Percentiles rank a stretch among this genome's conserved stretches.
phyloP scores from a whole-genome alignment of 1,284 basidiomycete species.

The Fomitiporia mediterranea region DNA sequence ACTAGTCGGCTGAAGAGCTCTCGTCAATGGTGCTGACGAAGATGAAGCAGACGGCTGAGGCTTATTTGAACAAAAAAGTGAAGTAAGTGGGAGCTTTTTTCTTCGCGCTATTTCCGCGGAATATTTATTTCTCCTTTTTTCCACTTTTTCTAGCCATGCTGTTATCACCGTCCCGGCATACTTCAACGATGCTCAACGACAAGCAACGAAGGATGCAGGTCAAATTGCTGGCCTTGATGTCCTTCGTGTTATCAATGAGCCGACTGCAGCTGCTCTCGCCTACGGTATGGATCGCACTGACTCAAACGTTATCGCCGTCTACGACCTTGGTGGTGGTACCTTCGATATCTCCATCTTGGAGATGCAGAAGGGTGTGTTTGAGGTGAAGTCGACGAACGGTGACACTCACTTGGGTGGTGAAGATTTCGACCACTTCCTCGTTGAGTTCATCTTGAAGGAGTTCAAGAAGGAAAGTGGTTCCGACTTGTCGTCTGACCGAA shows the following conservation, averaged over 20 bases:
- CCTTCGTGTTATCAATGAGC: slow-evolving; percentile 98
- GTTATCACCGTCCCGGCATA: slow-evolving; percentile 97
- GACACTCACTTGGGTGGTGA: slow-evolving; percentile 99
- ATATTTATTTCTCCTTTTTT: slow-evolving; percentile 4
- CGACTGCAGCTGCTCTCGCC: slow-evolving; percentile 94
- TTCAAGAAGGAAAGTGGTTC: slow-evolving; percentile 93
- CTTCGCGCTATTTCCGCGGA: neutral
- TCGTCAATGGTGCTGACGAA: slow-evolving; percentile 87
- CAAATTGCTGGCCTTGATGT: slow-evolving; percentile 96
- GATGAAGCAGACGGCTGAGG: slow-evolving; percentile 94
- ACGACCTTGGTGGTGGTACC: slow-evolving; percentile 92
- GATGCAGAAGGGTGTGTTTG: slow-evolving; percentile 99
- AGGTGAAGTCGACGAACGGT: slow-evolving; percentile 99
- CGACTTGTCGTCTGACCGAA: slow-evolving; percentile 81
- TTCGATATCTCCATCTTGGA: slow-evolving; percentile 98
- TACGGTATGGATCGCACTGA: slow-evolving; percentile 89
- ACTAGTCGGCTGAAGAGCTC: slow-evolving; percentile 72
- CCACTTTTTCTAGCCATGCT: slow-evolving; percentile 46
- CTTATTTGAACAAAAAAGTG: slow-evolving; percentile 89
- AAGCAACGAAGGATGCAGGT: slow-evolving; percentile 97
- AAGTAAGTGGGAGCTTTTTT: slow-evolving; percentile 57
- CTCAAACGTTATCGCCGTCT: slow-evolving; percentile 90
- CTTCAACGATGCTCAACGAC: slow-evolving; percentile 99
- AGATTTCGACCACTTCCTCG: slow-evolving; percentile 92
- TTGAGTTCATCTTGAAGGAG: slow-evolving; percentile 83